Conservation (phyloP, 441 rosid species). For the Populus hybrid region DNA sequence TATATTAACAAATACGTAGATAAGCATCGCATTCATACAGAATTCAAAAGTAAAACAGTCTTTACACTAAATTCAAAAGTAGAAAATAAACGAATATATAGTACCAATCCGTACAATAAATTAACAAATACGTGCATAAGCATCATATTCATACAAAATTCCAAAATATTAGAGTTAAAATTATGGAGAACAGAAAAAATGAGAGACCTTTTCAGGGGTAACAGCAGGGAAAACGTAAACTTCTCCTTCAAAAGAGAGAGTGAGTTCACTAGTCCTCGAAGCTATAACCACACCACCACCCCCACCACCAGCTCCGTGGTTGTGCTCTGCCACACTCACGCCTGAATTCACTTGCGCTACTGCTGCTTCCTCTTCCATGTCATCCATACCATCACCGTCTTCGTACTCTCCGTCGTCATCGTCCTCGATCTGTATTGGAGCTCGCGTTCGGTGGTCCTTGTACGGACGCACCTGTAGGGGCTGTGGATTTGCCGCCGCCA, state of each 20-base stretch:
- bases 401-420: constrained; percentile 44
- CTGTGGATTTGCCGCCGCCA: constrained; percentile 62
- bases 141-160: too few relatives aligned
- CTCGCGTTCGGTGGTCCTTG: constrained; percentile 26
- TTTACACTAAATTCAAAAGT: neutral
- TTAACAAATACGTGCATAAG: too few relatives aligned
- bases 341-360: constrained; percentile 26
- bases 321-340: constrained; percentile 36
- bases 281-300: constrained; percentile 35
- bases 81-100: too few relatives aligned
- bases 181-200: constrained; percentile 23
- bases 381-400: constrained; percentile 32
- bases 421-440: constrained; percentile 35
- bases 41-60: neutral
- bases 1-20: too few relatives aligned
- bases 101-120: too few relatives aligned
- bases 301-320: constrained; percentile 20
- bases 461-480: constrained; percentile 48
- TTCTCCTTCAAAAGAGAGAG: constrained; percentile 60
- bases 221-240: constrained; percentile 1
- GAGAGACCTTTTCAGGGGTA: constrained; percentile 27
- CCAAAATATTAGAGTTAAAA: neutral
- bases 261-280: constrained; percentile 58
- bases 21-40: too few relatives aligned
- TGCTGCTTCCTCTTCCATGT: constrained; percentile 16